Evolutionary conservation across 306 rosid species (phyloP), one percentile per base, ranked within the genome.

Genomic region (Medicago arabica): DNA sequence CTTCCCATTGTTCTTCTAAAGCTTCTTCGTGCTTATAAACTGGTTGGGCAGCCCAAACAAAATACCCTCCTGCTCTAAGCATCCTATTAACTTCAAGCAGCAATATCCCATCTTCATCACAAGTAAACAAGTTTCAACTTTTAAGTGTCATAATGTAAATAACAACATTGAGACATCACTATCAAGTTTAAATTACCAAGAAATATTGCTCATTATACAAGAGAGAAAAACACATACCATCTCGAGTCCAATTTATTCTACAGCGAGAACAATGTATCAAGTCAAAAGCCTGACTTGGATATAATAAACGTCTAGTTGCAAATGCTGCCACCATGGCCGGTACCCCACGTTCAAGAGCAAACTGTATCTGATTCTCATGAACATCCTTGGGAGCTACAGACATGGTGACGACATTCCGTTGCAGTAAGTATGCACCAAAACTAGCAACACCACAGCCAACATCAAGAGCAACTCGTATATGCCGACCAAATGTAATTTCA

Each of bases 31-130:
- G 99, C 87, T 95, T 95, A 78, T 95, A 95, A 78, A 92, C 98
- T 59, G 98, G 98, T 84, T 95, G 98, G 13, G 98, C 98, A 49
- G 98, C 99, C 99, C 99, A 95, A 60, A 87, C 96, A 86, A 95
- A 95, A 88, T 90, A 95, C 64, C 99, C 99, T 81, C 99, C 99
- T 50, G 86, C 89, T 74, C 99, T 86, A 70, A 95, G 91, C 92
- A 95, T 83, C 91, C 99, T 89, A 86, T 95, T 81, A 50, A 92
- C 91, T 88, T 95, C 99, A 79, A 92, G 93, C 67, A 95, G 86
- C 90, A 91, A 86, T 64, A 95, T 89, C 80, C 99, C 99, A 88
- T 90, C 98, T 94, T 77, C 89, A 87, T 68, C 75, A 69, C 86
- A 87, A 80, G 58, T 81, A 80, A 23, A 44, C 23, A 17, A 67